Base-by-base conservation (phyloP, 2,329 filamentous ascomycete genomes). In the Fusarium sp. region DNA sequence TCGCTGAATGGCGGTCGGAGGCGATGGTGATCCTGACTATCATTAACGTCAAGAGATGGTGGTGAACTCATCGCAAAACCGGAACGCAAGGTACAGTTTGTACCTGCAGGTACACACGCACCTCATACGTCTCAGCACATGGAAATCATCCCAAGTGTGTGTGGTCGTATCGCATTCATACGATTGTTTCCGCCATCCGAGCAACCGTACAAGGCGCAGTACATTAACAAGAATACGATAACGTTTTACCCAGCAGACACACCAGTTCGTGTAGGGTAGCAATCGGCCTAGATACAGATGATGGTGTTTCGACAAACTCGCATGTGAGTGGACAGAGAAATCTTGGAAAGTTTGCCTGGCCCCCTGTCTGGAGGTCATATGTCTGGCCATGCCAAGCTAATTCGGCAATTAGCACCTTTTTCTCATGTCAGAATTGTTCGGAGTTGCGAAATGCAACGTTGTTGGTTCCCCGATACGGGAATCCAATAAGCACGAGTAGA, bases 1-100 rank as follows among this genome's bases (percentile, higher is more conserved):
- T 44, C 26, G 28, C 28, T 28, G 26, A 58, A 44, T 24, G 24
- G 47, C 31, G 48, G 47, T 66, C 36, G 41, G 69, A 60, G 64
- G 72, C 60, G 54, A 74, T 12, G 67, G 36, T 66, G 64, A 74
- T 74, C 72, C 22, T 35, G 70, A 64, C 49, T 51, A 74, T 68
- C 70, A 52, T 44, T 31, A 45, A 44, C 39, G n/a, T 51, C 12
- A 62, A 56, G 42, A 41, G 56, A 47, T 63, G 48, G 66, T 74
- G 56, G 47, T 69, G 63, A 47, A 41, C 36, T n/a, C 10, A 18
- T 51, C 9, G 31, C 51, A 41, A 35, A 57, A 14, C 33, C 33
- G 13, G 13, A 15, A 55, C 47, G 36, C 63, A 42, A 54, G 63
- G 63, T 65, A 49, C 57, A 42, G 6, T 45, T 20, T 69, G 56